A percentile compares a stretch with the other conserved stretches of the same genome.
Conservation (phyloP, 805 yeast genomes). For the Metschnikowia matae region DNA sequence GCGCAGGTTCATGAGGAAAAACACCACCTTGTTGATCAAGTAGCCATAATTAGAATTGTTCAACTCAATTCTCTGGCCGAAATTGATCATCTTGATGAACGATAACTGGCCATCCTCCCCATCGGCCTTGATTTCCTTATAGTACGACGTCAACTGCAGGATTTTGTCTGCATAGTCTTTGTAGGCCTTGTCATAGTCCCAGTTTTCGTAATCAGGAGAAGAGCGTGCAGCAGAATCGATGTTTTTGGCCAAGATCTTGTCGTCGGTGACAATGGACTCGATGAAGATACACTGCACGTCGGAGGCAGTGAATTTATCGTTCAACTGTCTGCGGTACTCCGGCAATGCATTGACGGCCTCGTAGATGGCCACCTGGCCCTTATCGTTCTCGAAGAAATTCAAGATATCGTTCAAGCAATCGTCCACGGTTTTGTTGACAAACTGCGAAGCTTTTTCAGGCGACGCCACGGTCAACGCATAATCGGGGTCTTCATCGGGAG, state of each 20-base stretch:
- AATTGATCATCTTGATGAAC: constrained; percentile 83
- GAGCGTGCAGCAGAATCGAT: constrained; percentile 74
- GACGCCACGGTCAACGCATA: constrained; percentile 57
- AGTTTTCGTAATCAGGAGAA: constrained; percentile 80
- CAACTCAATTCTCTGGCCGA: constrained; percentile 78
- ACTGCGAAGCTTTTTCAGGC: constrained; percentile 37
- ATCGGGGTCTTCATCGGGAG: constrained; percentile 48
- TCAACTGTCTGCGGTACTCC: constrained; percentile 58
- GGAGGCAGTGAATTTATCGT: constrained; percentile 47
- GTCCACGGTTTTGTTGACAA: constrained; percentile 56
- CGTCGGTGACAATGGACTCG: constrained; percentile 80
- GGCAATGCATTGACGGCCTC: constrained; percentile 90
- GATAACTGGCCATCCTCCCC: constrained; percentile 45
- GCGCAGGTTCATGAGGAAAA: constrained; percentile 86
- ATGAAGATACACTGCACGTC: constrained; percentile 80
- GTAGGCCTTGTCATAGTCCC: constrained; percentile 72
- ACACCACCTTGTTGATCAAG: constrained; percentile 83
- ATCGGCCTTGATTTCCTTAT: constrained; percentile 63
- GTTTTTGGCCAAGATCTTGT: constrained; percentile 62
- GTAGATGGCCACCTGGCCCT: constrained; percentile 93
- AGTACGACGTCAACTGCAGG: constrained; percentile 59
- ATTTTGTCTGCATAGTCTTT: constrained; percentile 74
- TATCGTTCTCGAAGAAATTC: constrained; percentile 64
- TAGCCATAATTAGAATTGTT: constrained; percentile 85
- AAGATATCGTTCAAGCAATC: constrained; percentile 67